phyloP scores from a whole-genome alignment of 306 rosid genomes.

The Purshia tridentata region DNA sequence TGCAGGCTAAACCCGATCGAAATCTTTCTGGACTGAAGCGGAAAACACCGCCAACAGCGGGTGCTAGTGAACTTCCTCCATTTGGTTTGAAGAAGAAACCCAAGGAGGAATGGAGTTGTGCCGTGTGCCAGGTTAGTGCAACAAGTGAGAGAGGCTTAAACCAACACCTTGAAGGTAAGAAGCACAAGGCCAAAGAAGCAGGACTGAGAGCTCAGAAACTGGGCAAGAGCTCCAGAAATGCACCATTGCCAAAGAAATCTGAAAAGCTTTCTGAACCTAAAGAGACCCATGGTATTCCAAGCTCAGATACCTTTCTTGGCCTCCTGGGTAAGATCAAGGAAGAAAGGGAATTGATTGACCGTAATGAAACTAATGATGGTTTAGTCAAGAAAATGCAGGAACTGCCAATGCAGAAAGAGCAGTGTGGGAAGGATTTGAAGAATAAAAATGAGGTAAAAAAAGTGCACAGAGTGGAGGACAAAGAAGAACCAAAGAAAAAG shows the following conservation, averaged over 20 bases:
- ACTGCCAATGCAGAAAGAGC: conserved; percentile 15
- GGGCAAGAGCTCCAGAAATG: conserved; percentile 17
- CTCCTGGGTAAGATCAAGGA: background rate
- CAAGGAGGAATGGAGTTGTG: conserved; percentile 63
- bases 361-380: conserved; percentile 12
- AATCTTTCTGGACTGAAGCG: conserved; percentile 33
- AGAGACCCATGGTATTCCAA: conserved; percentile 2
- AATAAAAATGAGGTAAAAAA: conserved; percentile 6
- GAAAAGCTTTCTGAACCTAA: conserved; percentile 18
- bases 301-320: conserved; percentile 1
- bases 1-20: conserved; percentile 62
- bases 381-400: conserved; percentile 16
- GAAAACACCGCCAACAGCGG: conserved; percentile 28
- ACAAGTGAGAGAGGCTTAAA: conserved; percentile 34
- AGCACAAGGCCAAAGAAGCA: conserved; percentile 58
- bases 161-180: conserved; percentile 60
- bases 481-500: background rate
- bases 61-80: conserved; percentile 17
- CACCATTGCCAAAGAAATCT: conserved; percentile 11
- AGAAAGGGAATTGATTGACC: conserved; percentile 12
- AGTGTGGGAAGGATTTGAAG: conserved; percentile 7
- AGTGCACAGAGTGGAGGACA: background rate
- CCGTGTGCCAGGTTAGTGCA: conserved; percentile 44
- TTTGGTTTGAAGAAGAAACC: conserved; percentile 38
- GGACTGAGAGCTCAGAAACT: conserved; percentile 17